Evolutionary conservation across 2,329 filamentous ascomycete species (phyloP).

Genomic region (Aspergillus costaricaensis): DNA sequence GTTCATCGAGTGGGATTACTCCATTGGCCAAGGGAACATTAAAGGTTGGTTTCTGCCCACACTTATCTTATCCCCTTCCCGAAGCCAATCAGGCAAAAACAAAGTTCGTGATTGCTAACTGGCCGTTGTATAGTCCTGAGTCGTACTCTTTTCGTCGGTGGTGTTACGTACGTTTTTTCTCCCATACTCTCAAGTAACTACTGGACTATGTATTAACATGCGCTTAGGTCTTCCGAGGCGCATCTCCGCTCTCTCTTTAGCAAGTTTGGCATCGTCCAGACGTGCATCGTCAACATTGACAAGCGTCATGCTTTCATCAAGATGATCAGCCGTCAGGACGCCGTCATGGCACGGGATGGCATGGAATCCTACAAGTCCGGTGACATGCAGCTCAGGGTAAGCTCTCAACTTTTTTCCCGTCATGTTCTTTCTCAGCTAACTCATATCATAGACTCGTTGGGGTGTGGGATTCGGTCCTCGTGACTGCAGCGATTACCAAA

Average conservation of each 20-base stretch:
- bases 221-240: conserved; percentile 67
- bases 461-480: conserved; percentile 95
- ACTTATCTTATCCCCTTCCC: neutral
- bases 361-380: conserved; percentile 79
- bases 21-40: conserved; percentile 74
- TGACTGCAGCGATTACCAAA: conserved; percentile 95
- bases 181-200: too few species aligned
- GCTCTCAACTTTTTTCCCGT: conserved; percentile 28
- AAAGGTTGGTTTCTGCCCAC: conserved; percentile 55
- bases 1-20: conserved; percentile 77
- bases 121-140: conserved; percentile 67
- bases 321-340: conserved; percentile 88
- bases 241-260: conserved; percentile 81
- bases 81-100: neutral
- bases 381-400: conserved; percentile 71
- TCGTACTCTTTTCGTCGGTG: conserved; percentile 93
- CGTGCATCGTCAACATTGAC: conserved; percentile 96
- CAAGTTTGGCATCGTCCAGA: conserved; percentile 85
- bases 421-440: conserved; percentile 24
- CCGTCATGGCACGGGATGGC: conserved; percentile 76
- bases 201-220: conserved; percentile 19
- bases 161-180: conserved; percentile 71
- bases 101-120: conserved; percentile 4
- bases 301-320: conserved; percentile 99
- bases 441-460: conserved; percentile 74